Conservation (phyloP, 192 early-diverging fungal genomes). For the Backusella psychrophila region DNA sequence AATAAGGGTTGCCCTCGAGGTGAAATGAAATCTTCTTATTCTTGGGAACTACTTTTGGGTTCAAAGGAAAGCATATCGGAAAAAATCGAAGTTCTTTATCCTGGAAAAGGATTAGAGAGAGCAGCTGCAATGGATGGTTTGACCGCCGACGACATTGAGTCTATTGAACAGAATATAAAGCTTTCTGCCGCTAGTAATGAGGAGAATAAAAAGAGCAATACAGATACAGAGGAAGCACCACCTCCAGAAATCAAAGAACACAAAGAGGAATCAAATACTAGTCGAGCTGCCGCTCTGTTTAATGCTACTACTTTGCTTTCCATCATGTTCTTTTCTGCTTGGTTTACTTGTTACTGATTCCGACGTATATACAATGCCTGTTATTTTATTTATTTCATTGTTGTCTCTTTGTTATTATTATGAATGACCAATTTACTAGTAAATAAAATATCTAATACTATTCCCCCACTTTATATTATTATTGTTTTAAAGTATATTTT, state of each 20-base stretch:
- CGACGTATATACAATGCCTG: neutral
- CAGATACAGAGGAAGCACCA: neutral
- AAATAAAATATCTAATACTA: too few species aligned
- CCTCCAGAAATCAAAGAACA: neutral
- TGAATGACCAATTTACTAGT: too few species aligned
- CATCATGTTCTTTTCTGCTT: neutral
- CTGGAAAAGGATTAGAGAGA: slow-evolving; percentile 13
- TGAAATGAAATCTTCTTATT: slow-evolving; percentile 27
- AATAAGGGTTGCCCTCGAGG: slow-evolving; percentile 38
- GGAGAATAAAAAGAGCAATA: neutral
- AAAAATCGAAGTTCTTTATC: slow-evolving; percentile 19
- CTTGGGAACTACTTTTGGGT: slow-evolving; percentile 29
- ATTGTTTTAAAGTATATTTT: too few species aligned
- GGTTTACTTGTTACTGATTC: neutral
- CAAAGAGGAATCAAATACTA: neutral
- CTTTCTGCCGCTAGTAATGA: neutral
- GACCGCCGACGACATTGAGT: neutral
- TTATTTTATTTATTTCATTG: neutral
- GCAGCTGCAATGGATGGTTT: slow-evolving; percentile 15
- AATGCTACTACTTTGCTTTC: neutral
- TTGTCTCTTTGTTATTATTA: neutral
- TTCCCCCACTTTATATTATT: too few species aligned
- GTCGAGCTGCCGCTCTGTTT: neutral
- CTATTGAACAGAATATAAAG: neutral
- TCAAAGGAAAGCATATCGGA: neutral